These are phyloP conservation scores for Artemisia tridentata DNA, from an alignment of 129 eudicot species.

Conservation along the genomic window DNA sequence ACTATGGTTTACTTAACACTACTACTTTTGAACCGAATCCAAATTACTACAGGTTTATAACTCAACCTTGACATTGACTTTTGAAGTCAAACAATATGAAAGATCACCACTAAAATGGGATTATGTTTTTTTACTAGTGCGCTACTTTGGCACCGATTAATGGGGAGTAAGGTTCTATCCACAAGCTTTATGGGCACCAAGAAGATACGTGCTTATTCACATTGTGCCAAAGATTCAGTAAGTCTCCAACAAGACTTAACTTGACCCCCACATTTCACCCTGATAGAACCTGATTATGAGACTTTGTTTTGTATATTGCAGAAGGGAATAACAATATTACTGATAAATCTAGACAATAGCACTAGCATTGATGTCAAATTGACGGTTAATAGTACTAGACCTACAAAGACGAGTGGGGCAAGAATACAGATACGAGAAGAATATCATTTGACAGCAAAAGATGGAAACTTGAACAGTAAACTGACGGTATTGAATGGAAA, in stretches of 20 bases:
- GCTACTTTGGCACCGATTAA: slow-evolving; percentile 87
- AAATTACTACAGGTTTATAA: slow-evolving; percentile 72
- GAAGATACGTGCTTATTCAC: slow-evolving; percentile 73
- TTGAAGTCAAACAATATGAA: slow-evolving; percentile 1
- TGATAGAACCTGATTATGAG: not conserved
- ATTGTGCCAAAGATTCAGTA: slow-evolving; percentile 80
- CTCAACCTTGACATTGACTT: slow-evolving; percentile 1
- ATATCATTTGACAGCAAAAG: slow-evolving; percentile 77
- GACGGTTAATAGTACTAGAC: slow-evolving; percentile 32
- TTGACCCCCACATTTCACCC: not conserved
- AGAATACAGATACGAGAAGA: slow-evolving; percentile 45
- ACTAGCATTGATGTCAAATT: slow-evolving; percentile 13
- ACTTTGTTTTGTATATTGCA: slow-evolving; percentile 32
- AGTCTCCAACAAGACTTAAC: slow-evolving; percentile 28
- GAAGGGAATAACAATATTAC: slow-evolving; percentile 55
- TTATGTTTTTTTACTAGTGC: slow-evolving; percentile 47
- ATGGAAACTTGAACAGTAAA: slow-evolving; percentile 74
- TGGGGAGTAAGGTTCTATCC: slow-evolving; percentile 71
- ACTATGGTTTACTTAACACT: slow-evolving; percentile 81
- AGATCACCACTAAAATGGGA: not conserved
- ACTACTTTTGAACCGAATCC: slow-evolving; percentile 77
- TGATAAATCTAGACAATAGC: slow-evolving; percentile 63
- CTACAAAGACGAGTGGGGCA: slow-evolving; percentile 19
- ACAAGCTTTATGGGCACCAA: slow-evolving; percentile 57
- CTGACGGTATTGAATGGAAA: slow-evolving; percentile 67